A percentile compares a stretch with the other conserved stretches of the same genome.
phyloP scores from a whole-genome alignment of 2,329 filamentous ascomycete genomes.

The Sarocladiaceae sp. region DNA sequence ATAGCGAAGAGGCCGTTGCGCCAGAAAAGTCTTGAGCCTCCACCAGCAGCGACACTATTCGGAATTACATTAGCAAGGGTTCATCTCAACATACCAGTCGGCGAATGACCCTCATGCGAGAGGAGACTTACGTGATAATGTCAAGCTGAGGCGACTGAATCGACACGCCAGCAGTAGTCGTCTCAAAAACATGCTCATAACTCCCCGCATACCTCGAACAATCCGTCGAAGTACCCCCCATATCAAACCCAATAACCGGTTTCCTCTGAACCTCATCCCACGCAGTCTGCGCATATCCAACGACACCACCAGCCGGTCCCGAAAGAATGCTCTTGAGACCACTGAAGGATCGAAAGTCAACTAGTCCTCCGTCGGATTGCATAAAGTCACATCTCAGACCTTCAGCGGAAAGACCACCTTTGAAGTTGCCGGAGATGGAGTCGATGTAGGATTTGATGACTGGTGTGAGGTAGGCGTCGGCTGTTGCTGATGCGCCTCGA shows the following conservation, averaged over 20 bases:
- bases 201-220: conserved; percentile 81
- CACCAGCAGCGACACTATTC: conserved; percentile 71
- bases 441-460: conserved; percentile 45
- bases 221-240: conserved; percentile 89
- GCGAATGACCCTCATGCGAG: too few species aligned
- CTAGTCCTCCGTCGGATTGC: conserved; percentile 76
- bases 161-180: conserved; percentile 87
- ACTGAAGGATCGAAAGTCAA: conserved; percentile 76
- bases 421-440: conserved; percentile 77
- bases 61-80: too few species aligned
- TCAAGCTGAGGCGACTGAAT: conserved; percentile 90
- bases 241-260: conserved; percentile 93
- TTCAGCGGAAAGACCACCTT: conserved; percentile 66
- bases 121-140: too few species aligned
- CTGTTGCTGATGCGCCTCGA: conserved; percentile 37
- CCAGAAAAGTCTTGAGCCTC: conserved; percentile 11
- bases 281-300: conserved; percentile 86
- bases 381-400: conserved; percentile 89
- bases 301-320: conserved; percentile 88
- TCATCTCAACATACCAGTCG: too few species aligned
- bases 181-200: conserved; percentile 83
- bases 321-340: conserved; percentile 81
- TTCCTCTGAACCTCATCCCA: conserved; percentile 79
- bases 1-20: conserved; percentile 84
- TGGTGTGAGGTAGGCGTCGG: conserved; percentile 39